A percentile compares a stretch with the other conserved stretches of the same genome.
Evolutionary conservation across 345 rosid species (phyloP).

Genomic region (Syzygium aqueum): DNA sequence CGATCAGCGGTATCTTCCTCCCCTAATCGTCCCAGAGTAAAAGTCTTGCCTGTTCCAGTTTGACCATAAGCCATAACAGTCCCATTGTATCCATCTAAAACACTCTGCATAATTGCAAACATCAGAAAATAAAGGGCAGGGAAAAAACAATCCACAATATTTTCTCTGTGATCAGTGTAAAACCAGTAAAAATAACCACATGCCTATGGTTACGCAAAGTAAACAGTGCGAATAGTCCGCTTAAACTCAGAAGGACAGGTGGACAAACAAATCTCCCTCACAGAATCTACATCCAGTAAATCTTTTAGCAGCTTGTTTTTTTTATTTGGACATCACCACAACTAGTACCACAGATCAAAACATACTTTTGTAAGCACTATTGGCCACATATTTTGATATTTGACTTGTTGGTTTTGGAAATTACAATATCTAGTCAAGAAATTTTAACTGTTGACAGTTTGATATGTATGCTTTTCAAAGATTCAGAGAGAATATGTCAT

Average conservation of each 20-base stretch:
- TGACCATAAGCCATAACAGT: slow-evolving; percentile 99
- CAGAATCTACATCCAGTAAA: background rate
- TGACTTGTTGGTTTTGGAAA: background rate
- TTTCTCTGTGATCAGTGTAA: background rate
- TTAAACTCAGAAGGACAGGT: background rate
- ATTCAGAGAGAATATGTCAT: background rate
- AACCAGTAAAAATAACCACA: background rate
- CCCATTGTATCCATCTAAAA: slow-evolving; percentile 96
- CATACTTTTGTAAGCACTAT: background rate
- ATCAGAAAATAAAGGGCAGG: background rate
- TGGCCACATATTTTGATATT: background rate
- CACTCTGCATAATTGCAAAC: slow-evolving; percentile 48
- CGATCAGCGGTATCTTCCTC: slow-evolving; percentile 93
- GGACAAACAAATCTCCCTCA: background rate
- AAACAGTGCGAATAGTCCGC: background rate
- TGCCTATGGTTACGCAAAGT: background rate
- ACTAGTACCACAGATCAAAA: background rate
- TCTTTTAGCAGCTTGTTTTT: background rate
- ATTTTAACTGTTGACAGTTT: background rate
- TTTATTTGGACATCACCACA: background rate
- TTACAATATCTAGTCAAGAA: background rate
- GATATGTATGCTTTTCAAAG: background rate
- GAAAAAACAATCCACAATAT: background rate
- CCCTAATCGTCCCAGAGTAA: slow-evolving; percentile 85
- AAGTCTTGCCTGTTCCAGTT: slow-evolving; percentile 98